These are phyloP conservation scores for Penicillium sp. DNA, from an alignment of 2,329 filamentous ascomycete species.

Conservation along the genomic window DNA sequence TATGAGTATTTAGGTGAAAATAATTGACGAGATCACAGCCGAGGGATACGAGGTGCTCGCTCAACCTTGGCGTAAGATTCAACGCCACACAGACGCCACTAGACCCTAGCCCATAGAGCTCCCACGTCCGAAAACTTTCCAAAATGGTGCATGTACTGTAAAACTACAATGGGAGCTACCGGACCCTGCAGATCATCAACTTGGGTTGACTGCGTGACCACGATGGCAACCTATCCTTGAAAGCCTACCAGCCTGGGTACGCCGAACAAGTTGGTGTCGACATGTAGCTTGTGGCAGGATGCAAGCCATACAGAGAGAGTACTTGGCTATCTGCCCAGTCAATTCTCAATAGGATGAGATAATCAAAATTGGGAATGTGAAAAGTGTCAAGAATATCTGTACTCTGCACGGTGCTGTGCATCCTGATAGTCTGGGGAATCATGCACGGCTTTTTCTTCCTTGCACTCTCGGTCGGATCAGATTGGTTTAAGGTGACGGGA, in stretches of 20 bases:
- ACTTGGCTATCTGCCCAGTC: neutral
- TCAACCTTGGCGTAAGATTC: neutral
- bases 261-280: neutral
- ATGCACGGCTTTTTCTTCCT: neutral
- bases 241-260: neutral
- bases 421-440: neutral
- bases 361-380: neutral
- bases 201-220: neutral
- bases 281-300: neutral
- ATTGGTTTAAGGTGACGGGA: neutral
- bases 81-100: neutral
- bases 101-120: neutral
- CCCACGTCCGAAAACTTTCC: neutral
- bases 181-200: neutral
- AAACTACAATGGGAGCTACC: neutral
- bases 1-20: neutral
- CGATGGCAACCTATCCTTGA: neutral
- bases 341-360: neutral
- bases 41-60: neutral
- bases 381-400: neutral
- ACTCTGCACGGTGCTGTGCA: neutral
- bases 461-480: neutral
- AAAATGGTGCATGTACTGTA: neutral
- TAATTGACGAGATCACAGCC: neutral
- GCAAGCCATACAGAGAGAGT: neutral